These are phyloP conservation scores for Cordyceps tenuipes DNA, from an alignment of 2,329 filamentous ascomycete species.

Conservation along the genomic window DNA sequence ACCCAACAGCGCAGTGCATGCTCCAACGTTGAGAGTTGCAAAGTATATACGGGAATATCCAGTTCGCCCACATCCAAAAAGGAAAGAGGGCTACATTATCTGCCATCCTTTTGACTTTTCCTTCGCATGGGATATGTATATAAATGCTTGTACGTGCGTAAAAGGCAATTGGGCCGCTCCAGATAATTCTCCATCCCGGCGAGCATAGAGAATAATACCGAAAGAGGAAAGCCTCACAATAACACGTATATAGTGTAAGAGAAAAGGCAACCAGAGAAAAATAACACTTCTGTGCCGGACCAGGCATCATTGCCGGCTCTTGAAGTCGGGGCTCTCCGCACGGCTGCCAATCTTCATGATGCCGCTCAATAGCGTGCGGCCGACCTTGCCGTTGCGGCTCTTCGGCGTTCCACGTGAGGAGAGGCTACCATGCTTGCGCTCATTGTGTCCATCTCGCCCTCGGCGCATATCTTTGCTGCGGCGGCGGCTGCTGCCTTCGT, in stretches of 20 bases:
- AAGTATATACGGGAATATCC: not conserved
- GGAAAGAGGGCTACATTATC: not conserved
- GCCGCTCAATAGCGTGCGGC: slow-evolving; percentile 34
- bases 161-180: not conserved
- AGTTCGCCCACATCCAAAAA: not conserved
- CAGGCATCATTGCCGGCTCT: slow-evolving; percentile 12
- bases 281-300: not conserved
- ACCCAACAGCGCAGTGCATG: not conserved
- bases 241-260: not conserved
- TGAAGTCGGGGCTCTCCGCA: slow-evolving; percentile 33
- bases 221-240: not conserved
- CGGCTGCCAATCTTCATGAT: slow-evolving; percentile 36
- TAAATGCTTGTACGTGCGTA: not conserved
- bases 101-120: not conserved
- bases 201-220: not conserved
- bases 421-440: slow-evolving; percentile 20
- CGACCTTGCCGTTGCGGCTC: slow-evolving; percentile 31
- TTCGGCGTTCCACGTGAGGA: slow-evolving; percentile 23
- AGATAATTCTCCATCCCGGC: not conserved
- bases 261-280: not conserved
- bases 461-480: slow-evolving; percentile 26
- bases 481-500: slow-evolving; percentile 18
- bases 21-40: not conserved
- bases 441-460: slow-evolving; percentile 21
- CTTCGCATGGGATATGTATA: not conserved